Evolutionary conservation across 805 yeast species (phyloP).

Genomic region (Candida golubevii): DNA sequence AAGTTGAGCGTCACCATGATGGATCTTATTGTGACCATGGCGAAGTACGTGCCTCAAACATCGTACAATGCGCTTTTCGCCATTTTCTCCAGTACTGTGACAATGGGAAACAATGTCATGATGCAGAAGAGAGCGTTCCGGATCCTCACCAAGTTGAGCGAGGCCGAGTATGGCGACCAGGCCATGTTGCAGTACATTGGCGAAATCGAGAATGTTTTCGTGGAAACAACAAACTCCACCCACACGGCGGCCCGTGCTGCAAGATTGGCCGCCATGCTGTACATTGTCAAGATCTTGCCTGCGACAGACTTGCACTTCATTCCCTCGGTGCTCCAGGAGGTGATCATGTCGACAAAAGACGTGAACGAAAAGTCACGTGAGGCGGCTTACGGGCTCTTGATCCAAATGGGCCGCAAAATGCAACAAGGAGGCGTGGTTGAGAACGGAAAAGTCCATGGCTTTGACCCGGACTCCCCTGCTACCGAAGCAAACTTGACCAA

Average conservation of each 20-base stretch:
- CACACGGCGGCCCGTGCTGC: constrained; percentile 76
- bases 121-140: constrained; percentile 89
- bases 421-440: constrained; percentile 60
- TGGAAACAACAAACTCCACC: constrained; percentile 53
- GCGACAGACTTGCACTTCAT: constrained; percentile 64
- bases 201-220: constrained; percentile 57
- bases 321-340: constrained; percentile 80
- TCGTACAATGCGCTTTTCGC: constrained; percentile 70
- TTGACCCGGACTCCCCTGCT: constrained; percentile 59
- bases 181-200: constrained; percentile 50
- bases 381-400: constrained; percentile 67
- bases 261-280: constrained; percentile 64
- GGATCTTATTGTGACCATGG: constrained; percentile 85
- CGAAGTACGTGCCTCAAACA: constrained; percentile 70
- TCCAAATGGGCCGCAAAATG: constrained; percentile 80
- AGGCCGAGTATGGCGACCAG: constrained; percentile 57
- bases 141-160: constrained; percentile 65
- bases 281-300: constrained; percentile 62
- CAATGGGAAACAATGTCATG: constrained; percentile 50
- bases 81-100: constrained; percentile 69
- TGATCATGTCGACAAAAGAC: constrained; percentile 86
- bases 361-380: constrained; percentile 89
- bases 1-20: constrained; percentile 77
- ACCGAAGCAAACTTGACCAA: constrained; percentile 69
- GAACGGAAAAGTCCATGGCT: constrained; percentile 62